Evolutionary conservation across 2,329 filamentous ascomycete genomes (phyloP), one percentile per base, ranked within the genome.

Genomic region (Fusarium devonianum): DNA sequence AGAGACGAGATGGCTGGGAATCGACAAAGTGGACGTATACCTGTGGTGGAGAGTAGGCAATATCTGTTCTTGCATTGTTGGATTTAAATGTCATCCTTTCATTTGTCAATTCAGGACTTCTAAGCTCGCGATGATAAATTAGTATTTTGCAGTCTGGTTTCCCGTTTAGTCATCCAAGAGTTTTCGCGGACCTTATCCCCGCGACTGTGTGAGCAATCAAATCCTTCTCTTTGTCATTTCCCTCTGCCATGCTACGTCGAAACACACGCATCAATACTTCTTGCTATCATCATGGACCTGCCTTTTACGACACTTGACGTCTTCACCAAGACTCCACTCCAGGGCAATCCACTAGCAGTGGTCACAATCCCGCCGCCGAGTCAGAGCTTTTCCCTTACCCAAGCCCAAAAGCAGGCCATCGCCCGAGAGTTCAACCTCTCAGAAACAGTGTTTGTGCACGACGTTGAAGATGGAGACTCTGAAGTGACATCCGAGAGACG

Each of bases 391-490:
- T 66, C 67, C 4, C 56, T 67, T n/a, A 60, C 73, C 0, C 78
- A 81, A 54, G 60, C 70, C 0, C 75, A 78, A 61, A 86, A 86
- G 60, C 81, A 84, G 59, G 64, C 69, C 52, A 79, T 87, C 42
- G 82, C 84, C 21, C 71, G 74, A 34, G 84, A 87, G 65, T 86
- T 86, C 71, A 84, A 83, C 65, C 78, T 83, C 60, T 83, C 80
- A 6, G 83, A 86, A 65, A 86, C 83, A 0, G 79, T 84, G 13
- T 86, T 87, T 65, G 67, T 86, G 7, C 80, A 86, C 65, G 76
- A 79, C 36, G 56, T 69, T 25, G 61, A 67, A 2, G 67, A 69
- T 16, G n/a, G n/a, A n/a, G 57, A 64, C 5, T 14, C 4, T 0
- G 46, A 58, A n/a, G n/a, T n/a, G 1, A 61, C 67, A 23, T 58